A percentile compares a stretch with the other conserved stretches of the same genome.
These are phyloP conservation scores for Paracoccidioides lutzii DNA, from an alignment of 2,329 filamentous ascomycete species.

Conservation along the genomic window DNA sequence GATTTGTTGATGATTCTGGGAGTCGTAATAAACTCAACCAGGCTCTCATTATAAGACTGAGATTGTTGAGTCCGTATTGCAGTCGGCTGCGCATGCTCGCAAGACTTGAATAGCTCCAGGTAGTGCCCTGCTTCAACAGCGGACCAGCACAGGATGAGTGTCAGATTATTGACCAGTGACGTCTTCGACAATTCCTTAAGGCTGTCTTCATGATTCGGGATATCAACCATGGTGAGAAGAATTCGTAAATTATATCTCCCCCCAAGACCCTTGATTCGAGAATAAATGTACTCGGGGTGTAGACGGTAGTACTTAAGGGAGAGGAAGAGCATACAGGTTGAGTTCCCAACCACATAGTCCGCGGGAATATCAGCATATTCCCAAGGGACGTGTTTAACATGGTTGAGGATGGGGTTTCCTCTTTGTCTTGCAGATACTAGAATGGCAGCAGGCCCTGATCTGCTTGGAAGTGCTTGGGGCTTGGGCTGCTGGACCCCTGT, in stretches of 20 bases:
- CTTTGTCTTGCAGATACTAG: constrained; percentile 86
- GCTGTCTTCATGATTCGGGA: constrained; percentile 82
- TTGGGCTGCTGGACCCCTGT: constrained; percentile 69
- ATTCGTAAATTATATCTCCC: constrained; percentile 80
- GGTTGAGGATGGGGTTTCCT: constrained; percentile 81
- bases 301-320: constrained; percentile 94
- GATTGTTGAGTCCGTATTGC: constrained; percentile 79
- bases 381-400: constrained; percentile 74
- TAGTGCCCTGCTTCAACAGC: constrained; percentile 88
- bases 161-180: constrained; percentile 82
- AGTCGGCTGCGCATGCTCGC: constrained; percentile 70
- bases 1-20: constrained; percentile 88
- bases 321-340: constrained; percentile 83
- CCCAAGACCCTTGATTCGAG: constrained; percentile 69
- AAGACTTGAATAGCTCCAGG: constrained; percentile 86
- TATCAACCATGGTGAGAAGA: constrained; percentile 84
- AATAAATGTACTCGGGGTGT: constrained; percentile 96
- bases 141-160: constrained; percentile 85
- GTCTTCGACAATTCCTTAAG: constrained; percentile 87
- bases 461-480: constrained; percentile 65
- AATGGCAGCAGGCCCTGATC: constrained; percentile 59
- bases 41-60: constrained; percentile 67
- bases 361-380: constrained; percentile 95
- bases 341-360: constrained; percentile 77
- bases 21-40: constrained; percentile 86